A percentile compares a stretch with the other conserved stretches of the same genome.
Evolutionary conservation across 2,329 filamentous ascomycete genomes (phyloP).

Genomic region (Fusarium foetens): DNA sequence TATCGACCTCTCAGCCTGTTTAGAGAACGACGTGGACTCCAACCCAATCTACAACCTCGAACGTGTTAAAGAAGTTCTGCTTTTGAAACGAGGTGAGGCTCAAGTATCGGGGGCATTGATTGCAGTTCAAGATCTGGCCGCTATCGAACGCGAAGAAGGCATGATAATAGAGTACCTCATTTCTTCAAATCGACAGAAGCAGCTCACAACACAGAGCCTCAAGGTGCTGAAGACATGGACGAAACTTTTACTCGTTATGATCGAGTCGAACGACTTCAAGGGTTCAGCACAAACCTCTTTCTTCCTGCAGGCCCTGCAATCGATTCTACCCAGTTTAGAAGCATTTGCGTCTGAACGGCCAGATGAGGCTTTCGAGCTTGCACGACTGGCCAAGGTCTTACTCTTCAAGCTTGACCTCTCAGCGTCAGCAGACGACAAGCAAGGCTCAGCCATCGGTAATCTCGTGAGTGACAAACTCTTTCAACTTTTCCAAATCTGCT

Average conservation of each 20-base stretch:
- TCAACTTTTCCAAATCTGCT: slow-evolving; percentile 88
- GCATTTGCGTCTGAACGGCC: slow-evolving; percentile 75
- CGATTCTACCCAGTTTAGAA: slow-evolving; percentile 89
- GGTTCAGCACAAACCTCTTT: slow-evolving; percentile 77
- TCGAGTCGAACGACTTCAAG: slow-evolving; percentile 84
- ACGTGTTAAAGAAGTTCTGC: slow-evolving; percentile 78
- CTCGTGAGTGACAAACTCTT: slow-evolving; percentile 89
- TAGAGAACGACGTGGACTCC: slow-evolving; percentile 67
- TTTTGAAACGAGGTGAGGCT: slow-evolving; percentile 73
- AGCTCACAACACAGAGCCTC: slow-evolving; percentile 67
- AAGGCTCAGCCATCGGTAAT: slow-evolving; percentile 66
- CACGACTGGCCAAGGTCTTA: slow-evolving; percentile 77
- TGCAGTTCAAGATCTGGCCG: slow-evolving; percentile 59
- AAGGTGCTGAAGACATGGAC: slow-evolving; percentile 84
- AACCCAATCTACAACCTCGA: slow-evolving; percentile 73
- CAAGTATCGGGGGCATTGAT: slow-evolving; percentile 60
- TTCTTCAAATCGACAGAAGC: slow-evolving; percentile 71
- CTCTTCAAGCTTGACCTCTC: slow-evolving; percentile 76
- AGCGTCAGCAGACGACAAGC: slow-evolving; percentile 52
- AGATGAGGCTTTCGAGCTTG: slow-evolving; percentile 78
- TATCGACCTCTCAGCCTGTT: slow-evolving; percentile 73
- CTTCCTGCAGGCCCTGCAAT: slow-evolving; percentile 85
- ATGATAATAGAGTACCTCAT: slow-evolving; percentile 69
- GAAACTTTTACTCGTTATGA: slow-evolving; percentile 83
- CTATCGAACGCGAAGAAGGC: slow-evolving; percentile 67